These are phyloP conservation scores for Cercospora beticola DNA, from an alignment of 2,329 filamentous ascomycete genomes.

Conservation along the genomic window DNA sequence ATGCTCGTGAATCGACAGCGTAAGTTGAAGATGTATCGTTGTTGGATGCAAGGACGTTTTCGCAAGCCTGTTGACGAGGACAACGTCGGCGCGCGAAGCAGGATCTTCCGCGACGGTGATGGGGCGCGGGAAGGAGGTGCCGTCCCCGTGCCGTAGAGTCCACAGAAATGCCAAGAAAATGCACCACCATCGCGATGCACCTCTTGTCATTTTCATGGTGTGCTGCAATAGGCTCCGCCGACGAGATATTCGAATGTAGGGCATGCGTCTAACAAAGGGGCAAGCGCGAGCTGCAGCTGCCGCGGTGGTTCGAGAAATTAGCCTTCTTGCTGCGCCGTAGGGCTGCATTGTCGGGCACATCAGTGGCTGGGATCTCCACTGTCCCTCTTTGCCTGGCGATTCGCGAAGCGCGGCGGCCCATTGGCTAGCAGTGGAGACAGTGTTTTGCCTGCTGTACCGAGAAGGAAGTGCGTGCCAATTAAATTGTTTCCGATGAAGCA, in stretches of 20 bases:
- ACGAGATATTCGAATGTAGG: neutral
- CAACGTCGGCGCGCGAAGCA: neutral
- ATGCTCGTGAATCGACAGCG: constrained; percentile 88
- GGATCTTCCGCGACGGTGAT: neutral
- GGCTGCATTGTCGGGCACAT: neutral
- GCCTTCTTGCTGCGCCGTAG: neutral
- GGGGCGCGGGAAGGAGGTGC: neutral
- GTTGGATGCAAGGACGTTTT: constrained; percentile 88
- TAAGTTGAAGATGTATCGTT: constrained; percentile 96
- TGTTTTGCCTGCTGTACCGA: neutral
- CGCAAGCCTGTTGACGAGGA: constrained; percentile 53
- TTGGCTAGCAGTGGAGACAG: neutral
- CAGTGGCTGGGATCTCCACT: constrained; percentile 1
- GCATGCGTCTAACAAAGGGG: neutral
- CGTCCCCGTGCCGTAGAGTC: neutral
- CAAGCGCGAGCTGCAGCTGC: neutral
- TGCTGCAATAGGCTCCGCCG: neutral
- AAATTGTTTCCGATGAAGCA: neutral
- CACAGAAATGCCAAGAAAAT: neutral
- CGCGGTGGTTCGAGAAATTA: neutral
- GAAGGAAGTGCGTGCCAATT: neutral
- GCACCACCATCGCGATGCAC: neutral
- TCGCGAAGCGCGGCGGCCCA: neutral
- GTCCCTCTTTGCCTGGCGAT: neutral
- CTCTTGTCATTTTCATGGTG: neutral